phyloP scores from a whole-genome alignment of 2,329 filamentous ascomycete species.

The Fusarium torulosum region DNA sequence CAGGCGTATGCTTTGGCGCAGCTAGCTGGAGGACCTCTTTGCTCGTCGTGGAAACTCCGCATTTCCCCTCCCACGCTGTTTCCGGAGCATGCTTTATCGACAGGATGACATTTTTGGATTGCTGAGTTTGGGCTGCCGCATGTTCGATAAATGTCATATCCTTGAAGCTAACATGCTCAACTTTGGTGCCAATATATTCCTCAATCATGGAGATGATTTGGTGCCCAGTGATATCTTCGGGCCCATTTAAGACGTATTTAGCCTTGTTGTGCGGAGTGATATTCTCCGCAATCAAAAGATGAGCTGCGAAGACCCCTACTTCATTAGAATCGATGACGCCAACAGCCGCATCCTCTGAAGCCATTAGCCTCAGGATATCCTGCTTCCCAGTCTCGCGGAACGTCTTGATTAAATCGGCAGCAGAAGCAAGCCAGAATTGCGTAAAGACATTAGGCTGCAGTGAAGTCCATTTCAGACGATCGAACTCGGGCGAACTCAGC shows the following conservation, averaged over 20 bases:
- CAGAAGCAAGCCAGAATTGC: accelerated
- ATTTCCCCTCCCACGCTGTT: not conserved
- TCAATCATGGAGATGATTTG: not conserved
- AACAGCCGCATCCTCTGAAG: not conserved
- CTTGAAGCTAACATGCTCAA: not conserved
- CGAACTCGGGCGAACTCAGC: not conserved
- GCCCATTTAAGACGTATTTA: not conserved
- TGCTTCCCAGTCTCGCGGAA: not conserved
- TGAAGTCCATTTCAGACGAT: not conserved
- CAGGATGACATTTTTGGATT: not conserved
- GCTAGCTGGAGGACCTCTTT: not conserved
- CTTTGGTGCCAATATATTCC: not conserved
- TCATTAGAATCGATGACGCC: not conserved
- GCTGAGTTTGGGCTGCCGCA: too few relatives aligned
- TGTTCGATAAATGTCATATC: not conserved
- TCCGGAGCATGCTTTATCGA: accelerated
- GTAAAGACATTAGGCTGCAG: not conserved
- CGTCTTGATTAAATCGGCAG: accelerated
- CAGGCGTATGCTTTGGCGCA: not conserved
- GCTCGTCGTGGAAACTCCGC: not conserved
- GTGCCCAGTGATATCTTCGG: not conserved
- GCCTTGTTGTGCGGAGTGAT: not conserved
- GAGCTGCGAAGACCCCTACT: not conserved
- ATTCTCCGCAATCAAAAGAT: accelerated
- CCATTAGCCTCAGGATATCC: not conserved